Percentiles rank a stretch among this genome's conserved stretches.
These are phyloP conservation scores for Cucurbita pepo DNA, from an alignment of 306 rosid species.

Conservation along the genomic window DNA sequence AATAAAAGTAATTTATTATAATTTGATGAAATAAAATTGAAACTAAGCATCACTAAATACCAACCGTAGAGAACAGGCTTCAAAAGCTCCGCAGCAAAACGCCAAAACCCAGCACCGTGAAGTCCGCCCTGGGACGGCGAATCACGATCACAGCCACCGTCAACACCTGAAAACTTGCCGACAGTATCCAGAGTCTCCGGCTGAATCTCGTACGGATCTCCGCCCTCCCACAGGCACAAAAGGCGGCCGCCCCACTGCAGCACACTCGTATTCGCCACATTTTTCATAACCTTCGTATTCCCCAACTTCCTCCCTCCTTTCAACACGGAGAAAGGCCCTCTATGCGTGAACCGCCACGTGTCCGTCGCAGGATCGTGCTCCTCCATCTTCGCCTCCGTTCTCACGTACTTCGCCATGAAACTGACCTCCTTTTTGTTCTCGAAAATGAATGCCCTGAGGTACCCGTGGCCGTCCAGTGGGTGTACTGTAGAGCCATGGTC, in stretches of 20 bases:
- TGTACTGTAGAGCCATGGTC: constrained; percentile 93
- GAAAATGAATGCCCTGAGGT: constrained; percentile 54
- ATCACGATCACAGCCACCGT: constrained; percentile 16
- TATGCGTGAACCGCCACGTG: constrained; percentile 58
- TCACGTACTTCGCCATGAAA: constrained; percentile 79
- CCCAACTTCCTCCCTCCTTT: constrained; percentile 72
- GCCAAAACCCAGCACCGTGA: constrained; percentile 26
- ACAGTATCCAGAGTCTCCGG: constrained; percentile 45
- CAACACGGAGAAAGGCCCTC: constrained; percentile 88
- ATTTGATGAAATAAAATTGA: no score
- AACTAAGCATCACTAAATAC: neutral
- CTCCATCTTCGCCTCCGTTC: constrained; percentile 65
- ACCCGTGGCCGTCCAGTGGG: constrained; percentile 83
- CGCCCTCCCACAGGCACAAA: constrained; percentile 92
- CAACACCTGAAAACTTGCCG: constrained; percentile 23
- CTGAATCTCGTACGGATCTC: constrained; percentile 75
- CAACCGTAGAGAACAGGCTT: constrained; percentile 74
- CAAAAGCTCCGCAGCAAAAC: constrained; percentile 43
- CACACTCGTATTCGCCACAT: constrained; percentile 90
- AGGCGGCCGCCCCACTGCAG: constrained; percentile 56
- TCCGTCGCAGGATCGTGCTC: constrained; percentile 44
- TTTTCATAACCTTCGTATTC: constrained; percentile 92
- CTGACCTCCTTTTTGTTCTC: constrained; percentile 23
- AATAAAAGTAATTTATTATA: no score
- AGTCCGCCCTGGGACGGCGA: neutral